These are phyloP conservation scores for Ophiostoma populinum DNA, from an alignment of 2,329 filamentous ascomycete genomes.

Conservation along the genomic window DNA sequence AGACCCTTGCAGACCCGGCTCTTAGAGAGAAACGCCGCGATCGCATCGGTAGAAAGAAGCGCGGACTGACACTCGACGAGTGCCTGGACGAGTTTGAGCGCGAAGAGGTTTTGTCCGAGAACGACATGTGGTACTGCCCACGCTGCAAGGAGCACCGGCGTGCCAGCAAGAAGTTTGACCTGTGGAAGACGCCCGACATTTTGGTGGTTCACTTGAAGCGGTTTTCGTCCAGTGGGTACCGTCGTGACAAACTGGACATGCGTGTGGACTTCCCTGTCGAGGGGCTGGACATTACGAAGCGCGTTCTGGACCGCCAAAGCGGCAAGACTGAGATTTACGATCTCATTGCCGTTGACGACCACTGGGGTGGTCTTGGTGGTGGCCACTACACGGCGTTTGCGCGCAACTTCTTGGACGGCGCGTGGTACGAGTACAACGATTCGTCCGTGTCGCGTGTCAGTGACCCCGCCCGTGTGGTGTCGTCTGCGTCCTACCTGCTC, in stretches of 20 bases:
- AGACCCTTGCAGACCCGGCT: conserved; percentile 35
- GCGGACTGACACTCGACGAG: conserved; percentile 71
- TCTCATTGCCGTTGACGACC: conserved; percentile 87
- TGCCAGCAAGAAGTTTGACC: conserved; percentile 88
- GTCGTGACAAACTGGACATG: conserved; percentile 82
- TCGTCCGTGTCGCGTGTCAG: conserved; percentile 48
- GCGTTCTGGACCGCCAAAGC: conserved; percentile 64
- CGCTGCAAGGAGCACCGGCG: conserved; percentile 86
- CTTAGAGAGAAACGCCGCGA: conserved; percentile 45
- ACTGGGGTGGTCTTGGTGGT: conserved; percentile 82
- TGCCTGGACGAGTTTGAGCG: conserved; percentile 92
- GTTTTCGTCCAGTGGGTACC: conserved; percentile 69
- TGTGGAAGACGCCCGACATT: conserved; percentile 94
- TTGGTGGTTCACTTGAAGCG: conserved; percentile 89
- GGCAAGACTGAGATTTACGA: conserved; percentile 80
- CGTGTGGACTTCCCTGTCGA: conserved; percentile 83
- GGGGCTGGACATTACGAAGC: conserved; percentile 62
- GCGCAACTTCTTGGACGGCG: conserved; percentile 73
- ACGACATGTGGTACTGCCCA: conserved; percentile 95
- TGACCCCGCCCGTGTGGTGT: conserved; percentile 47
- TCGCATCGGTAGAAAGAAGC: conserved; percentile 48
- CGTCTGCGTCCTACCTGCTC: conserved; percentile 70
- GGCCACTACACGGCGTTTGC: conserved; percentile 94
- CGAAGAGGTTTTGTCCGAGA: conserved; percentile 81
- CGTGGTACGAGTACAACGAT: conserved; percentile 97